Conservation (phyloP, 208 protist genomes). For the Leishmania amazonensis region DNA sequence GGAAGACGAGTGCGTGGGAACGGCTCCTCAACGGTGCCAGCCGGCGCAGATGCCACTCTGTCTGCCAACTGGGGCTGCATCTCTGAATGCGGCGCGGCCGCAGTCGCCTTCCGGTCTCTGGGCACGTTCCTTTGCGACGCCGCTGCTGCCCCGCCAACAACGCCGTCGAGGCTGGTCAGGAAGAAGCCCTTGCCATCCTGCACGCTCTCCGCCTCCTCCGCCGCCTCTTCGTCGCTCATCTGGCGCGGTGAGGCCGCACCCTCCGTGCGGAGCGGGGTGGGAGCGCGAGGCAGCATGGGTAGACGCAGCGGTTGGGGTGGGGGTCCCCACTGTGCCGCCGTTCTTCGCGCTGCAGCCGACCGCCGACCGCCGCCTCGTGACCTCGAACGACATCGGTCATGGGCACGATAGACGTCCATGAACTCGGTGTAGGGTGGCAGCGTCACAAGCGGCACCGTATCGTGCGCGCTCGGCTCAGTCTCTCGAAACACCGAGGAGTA, state of each 20-base stretch:
- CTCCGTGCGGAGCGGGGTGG: background rate
- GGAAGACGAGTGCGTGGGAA: conserved; percentile 17
- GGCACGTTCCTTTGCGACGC: background rate
- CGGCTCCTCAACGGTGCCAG: background rate
- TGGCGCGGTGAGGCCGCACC: background rate
- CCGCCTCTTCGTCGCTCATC: conserved; percentile 3
- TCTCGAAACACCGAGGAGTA: conserved; percentile 41
- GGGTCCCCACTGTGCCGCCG: background rate
- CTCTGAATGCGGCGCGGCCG: background rate
- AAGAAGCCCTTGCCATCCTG: conserved; percentile 33
- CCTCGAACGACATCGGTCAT: conserved; percentile 5
- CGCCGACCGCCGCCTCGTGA: background rate
- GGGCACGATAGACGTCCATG: conserved; percentile 86
- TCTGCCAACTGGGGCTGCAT: background rate
- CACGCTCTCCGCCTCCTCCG: background rate
- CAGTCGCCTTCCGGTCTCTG: background rate
- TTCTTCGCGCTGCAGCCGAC: background rate
- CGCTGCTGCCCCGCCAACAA: conserved; percentile 7
- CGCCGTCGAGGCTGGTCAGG: conserved; percentile 34
- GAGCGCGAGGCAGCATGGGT: conserved; percentile 3
- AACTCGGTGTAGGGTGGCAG: conserved; percentile 84
- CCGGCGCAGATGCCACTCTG: background rate
- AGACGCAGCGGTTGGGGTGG: background rate
- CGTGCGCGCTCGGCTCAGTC: conserved; percentile 6
- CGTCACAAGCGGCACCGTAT: conserved; percentile 54